These are phyloP conservation scores for Leccinum sublutescens DNA, from an alignment of 768 basidiomycete species.

Conservation along the genomic window DNA sequence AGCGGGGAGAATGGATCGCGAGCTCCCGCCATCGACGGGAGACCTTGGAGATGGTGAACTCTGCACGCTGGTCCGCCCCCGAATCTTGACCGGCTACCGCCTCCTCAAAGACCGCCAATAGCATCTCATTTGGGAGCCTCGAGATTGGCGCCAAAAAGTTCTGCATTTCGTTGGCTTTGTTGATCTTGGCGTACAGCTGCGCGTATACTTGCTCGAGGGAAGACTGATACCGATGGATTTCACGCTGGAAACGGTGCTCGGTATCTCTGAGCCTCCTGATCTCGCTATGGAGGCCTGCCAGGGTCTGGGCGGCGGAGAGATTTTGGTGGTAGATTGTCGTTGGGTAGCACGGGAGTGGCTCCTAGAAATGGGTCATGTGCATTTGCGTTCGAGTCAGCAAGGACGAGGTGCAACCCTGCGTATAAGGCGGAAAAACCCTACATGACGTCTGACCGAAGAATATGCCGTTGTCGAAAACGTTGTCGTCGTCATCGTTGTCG, in stretches of 20 bases:
- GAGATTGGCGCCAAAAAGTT: constrained; percentile 30
- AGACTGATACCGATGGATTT: constrained; percentile 15
- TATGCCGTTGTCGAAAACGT: constrained; percentile 9
- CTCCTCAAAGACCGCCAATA: constrained; percentile 32
- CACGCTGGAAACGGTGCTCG: constrained; percentile 15
- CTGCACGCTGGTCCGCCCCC: constrained; percentile 16
- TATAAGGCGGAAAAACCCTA: constrained; percentile 11
- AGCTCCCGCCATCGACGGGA: constrained; percentile 34
- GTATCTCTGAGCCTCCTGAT: constrained; percentile 16
- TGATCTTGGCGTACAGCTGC: constrained; percentile 14
- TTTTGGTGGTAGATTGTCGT: constrained; percentile 16
- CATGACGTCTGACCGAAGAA: constrained; percentile 21
- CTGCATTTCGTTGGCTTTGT: constrained; percentile 31
- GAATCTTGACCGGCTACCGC: constrained; percentile 27
- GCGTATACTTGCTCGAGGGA: constrained; percentile 18
- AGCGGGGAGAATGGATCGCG: constrained; percentile 29
- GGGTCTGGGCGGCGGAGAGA: constrained; percentile 16
- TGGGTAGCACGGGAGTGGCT: constrained; percentile 12
- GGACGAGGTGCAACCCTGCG: neutral
- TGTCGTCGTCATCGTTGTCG: constrained; percentile 1
- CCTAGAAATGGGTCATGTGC: constrained; percentile 12
- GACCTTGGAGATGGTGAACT: constrained; percentile 29
- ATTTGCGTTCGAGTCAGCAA: neutral
- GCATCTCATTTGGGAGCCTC: constrained; percentile 31
- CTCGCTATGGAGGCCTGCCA: constrained; percentile 20